Evolutionary conservation across 805 yeast genomes (phyloP).

Genomic region (Metschnikowia picachoensis): DNA sequence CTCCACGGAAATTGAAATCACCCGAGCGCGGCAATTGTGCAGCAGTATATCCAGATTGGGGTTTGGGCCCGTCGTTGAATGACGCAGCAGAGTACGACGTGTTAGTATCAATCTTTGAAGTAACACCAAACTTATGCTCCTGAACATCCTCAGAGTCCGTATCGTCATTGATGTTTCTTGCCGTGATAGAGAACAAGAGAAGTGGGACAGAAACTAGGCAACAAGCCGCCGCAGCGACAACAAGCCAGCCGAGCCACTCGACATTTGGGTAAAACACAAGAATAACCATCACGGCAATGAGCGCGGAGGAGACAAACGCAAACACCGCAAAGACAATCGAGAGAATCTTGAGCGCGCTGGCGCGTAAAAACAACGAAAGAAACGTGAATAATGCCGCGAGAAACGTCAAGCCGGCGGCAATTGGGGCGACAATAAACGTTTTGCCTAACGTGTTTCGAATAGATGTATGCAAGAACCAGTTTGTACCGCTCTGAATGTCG

Average conservation of each 20-base stretch:
- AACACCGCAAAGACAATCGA: conserved; percentile 45
- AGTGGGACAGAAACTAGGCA: conserved; percentile 50
- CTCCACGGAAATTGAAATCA: conserved; percentile 14
- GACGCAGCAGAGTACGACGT: conserved; percentile 8
- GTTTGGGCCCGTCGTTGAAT: neutral
- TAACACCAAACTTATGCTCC: conserved; percentile 15
- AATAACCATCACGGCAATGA: conserved; percentile 52
- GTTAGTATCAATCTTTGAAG: conserved; percentile 8
- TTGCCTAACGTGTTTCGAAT: conserved; percentile 52
- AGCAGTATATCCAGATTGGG: conserved; percentile 4
- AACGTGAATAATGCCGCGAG: conserved; percentile 24
- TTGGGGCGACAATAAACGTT: conserved; percentile 57
- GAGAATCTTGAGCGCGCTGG: conserved; percentile 27
- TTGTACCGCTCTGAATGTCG: conserved; percentile 22
- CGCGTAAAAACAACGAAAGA: conserved; percentile 24
- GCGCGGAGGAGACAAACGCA: conserved; percentile 51
- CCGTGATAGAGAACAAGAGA: conserved; percentile 32
- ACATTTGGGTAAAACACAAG: conserved; percentile 62
- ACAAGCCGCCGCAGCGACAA: conserved; percentile 62
- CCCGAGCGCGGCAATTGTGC: conserved; percentile 3
- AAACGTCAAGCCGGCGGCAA: conserved; percentile 62
- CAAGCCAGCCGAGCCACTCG: conserved; percentile 69
- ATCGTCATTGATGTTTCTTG: conserved; percentile 24
- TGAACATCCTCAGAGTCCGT: conserved; percentile 17
- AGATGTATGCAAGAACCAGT: conserved; percentile 46